Evolutionary conservation across 495 filamentous ascomycete genomes (phyloP).

Genomic region (Xylaria grammica): DNA sequence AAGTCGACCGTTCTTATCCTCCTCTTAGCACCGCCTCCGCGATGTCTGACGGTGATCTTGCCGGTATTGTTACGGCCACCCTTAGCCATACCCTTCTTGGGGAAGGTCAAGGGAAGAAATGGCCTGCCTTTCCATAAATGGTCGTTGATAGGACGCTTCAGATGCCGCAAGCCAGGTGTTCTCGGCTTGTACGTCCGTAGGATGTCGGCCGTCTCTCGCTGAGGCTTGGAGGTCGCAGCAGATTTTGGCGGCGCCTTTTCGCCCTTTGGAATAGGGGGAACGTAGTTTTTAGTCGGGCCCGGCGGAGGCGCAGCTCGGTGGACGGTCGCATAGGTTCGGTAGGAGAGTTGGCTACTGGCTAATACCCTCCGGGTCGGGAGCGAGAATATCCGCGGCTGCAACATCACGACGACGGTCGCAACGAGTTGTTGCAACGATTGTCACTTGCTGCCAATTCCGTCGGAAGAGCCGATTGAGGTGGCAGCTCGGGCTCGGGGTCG

Average conservation of each 20-base stretch:
- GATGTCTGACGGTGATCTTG: constrained; percentile 83
- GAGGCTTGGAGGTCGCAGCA: constrained; percentile 25
- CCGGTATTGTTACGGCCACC: constrained; percentile 92
- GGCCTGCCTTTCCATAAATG: constrained; percentile 95
- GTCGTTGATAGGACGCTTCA: constrained; percentile 90
- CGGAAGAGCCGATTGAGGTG: constrained; percentile 8
- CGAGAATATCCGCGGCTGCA: constrained; percentile 68
- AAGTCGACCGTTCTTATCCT: constrained; percentile 93
- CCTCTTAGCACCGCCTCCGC: constrained; percentile 87
- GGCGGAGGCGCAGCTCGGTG: constrained; percentile 44
- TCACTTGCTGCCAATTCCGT: constrained; percentile 8
- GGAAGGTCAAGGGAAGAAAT: constrained; percentile 78
- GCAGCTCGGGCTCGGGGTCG: constrained; percentile 6
- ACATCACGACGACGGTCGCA: constrained; percentile 49
- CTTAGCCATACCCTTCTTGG: constrained; percentile 88
- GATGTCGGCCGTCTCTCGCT: constrained; percentile 47
- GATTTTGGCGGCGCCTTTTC: constrained; percentile 34
- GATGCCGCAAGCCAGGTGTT: constrained; percentile 91
- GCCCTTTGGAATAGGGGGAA: constrained; percentile 42
- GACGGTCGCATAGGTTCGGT: constrained; percentile 63
- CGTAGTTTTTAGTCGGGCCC: constrained; percentile 40
- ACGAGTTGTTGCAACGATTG: constrained; percentile 16
- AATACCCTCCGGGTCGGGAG: constrained; percentile 51
- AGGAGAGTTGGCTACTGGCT: constrained; percentile 49
- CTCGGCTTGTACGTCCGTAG: constrained; percentile 91